Conservation (phyloP, 2,329 filamentous ascomycete genomes). For the Apiospora sp. region DNA sequence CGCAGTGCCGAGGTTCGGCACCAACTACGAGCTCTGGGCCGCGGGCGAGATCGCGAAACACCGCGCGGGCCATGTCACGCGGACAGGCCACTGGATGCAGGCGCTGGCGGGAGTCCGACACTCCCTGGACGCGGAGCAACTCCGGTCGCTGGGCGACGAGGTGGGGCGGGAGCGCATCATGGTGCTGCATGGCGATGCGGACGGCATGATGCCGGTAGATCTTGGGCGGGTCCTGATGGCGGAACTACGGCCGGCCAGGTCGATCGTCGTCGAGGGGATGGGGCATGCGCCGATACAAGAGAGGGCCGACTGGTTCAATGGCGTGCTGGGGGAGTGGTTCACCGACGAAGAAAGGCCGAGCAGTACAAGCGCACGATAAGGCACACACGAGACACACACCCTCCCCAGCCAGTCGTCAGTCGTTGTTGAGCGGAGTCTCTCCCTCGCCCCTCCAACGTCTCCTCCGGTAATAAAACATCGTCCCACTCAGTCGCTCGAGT, state of each 20-base stretch:
- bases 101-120: constrained; percentile 83
- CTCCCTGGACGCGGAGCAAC: constrained; percentile 72
- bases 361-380: constrained; percentile 46
- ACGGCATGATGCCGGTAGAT: constrained; percentile 76
- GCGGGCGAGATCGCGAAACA: constrained; percentile 78
- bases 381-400: background rate
- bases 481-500: background rate
- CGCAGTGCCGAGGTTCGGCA: constrained; percentile 61
- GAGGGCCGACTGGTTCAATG: constrained; percentile 72
- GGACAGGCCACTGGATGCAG: constrained; percentile 74
- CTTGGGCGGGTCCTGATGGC: constrained; percentile 75
- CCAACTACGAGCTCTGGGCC: constrained; percentile 82
- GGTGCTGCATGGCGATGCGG: constrained; percentile 71
- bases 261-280: constrained; percentile 52
- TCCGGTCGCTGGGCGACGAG: constrained; percentile 69
- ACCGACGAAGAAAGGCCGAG: constrained; percentile 60
- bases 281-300: constrained; percentile 82
- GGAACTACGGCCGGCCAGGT: constrained; percentile 60
- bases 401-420: background rate
- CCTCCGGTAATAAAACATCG: background rate
- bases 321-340: constrained; percentile 65
- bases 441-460: background rate
- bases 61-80: constrained; percentile 66
- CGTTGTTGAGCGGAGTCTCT: constrained; percentile 13
- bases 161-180: constrained; percentile 78